Conservation (phyloP, 2,329 filamentous ascomycete genomes). For the Penicillium sp. region DNA sequence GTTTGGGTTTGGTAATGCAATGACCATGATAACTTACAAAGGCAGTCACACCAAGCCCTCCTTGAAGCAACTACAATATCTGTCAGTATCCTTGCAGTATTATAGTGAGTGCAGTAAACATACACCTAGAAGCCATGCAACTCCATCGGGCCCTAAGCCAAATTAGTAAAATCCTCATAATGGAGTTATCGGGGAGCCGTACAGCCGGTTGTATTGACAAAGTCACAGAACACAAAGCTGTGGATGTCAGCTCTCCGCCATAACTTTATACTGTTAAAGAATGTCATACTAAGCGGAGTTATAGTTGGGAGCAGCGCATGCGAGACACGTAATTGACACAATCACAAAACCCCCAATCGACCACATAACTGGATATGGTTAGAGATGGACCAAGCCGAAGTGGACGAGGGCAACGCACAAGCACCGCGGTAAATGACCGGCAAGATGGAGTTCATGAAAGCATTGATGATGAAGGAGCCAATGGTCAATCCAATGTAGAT, state of each 20-base stretch:
- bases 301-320: slow-evolving; percentile 65
- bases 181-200: background rate
- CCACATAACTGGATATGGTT: slow-evolving; percentile 56
- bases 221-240: slow-evolving; percentile 58
- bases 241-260: background rate
- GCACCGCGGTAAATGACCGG: slow-evolving; percentile 67
- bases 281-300: slow-evolving; percentile 56
- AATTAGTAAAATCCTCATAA: slow-evolving; percentile 11
- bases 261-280: background rate
- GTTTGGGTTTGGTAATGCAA: background rate
- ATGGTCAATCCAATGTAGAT: slow-evolving; percentile 66
- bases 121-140: slow-evolving; percentile 48
- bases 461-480: slow-evolving; percentile 63
- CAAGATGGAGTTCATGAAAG: slow-evolving; percentile 62
- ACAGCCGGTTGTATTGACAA: slow-evolving; percentile 67
- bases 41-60: slow-evolving; percentile 53
- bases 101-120: background rate
- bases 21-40: slow-evolving; percentile 40
- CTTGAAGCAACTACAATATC: slow-evolving; percentile 42
- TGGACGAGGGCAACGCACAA: slow-evolving; percentile 32
- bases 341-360: slow-evolving; percentile 66
- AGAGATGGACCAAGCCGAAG: background rate
- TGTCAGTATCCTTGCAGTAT: slow-evolving; percentile 10
- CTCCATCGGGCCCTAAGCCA: slow-evolving; percentile 56
- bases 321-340: slow-evolving; percentile 67